These are phyloP conservation scores for Pichia sp. DNA, from an alignment of 1,139 yeast genomes.

Conservation along the genomic window DNA sequence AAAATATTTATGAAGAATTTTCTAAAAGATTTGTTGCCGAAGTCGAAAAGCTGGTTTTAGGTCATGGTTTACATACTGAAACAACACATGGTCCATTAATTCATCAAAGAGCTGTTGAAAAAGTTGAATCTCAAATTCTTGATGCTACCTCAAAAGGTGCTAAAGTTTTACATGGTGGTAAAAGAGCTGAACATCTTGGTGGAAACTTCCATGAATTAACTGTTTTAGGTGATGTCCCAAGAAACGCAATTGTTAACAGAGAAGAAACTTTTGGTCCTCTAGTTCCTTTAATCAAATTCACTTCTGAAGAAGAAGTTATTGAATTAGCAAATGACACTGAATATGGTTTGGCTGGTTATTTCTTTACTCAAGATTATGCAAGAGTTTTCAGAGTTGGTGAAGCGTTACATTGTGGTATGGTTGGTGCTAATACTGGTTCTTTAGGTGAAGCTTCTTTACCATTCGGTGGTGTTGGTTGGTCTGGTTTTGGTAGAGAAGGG, in stretches of 20 bases:
- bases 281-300: conserved; percentile 70
- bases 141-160: conserved; percentile 82
- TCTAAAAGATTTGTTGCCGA: conserved; percentile 44
- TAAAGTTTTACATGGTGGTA: conserved; percentile 59
- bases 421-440: conserved; percentile 71
- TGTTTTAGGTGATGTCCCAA: conserved; percentile 59
- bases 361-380: conserved; percentile 62
- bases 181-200: conserved; percentile 58
- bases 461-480: conserved; percentile 77
- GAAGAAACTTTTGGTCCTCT: conserved; percentile 94
- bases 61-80: conserved; percentile 63
- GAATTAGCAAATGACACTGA: conserved; percentile 63
- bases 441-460: conserved; percentile 71
- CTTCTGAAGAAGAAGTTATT: conserved; percentile 63
- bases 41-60: conserved; percentile 54
- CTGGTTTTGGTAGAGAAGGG: conserved; percentile 84
- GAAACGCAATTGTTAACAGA: conserved; percentile 51
- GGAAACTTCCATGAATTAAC: conserved; percentile 74
- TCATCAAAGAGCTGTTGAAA: conserved; percentile 59
- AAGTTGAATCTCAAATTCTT: conserved; percentile 65
- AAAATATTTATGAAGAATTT: conserved; percentile 56
- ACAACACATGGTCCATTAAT: conserved; percentile 84
- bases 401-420: conserved; percentile 73
- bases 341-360: conserved; percentile 77
- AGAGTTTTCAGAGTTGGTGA: conserved; percentile 68